Base-by-base conservation (phyloP, 2,329 filamentous ascomycete species). In the Colletotrichum sp. region DNA sequence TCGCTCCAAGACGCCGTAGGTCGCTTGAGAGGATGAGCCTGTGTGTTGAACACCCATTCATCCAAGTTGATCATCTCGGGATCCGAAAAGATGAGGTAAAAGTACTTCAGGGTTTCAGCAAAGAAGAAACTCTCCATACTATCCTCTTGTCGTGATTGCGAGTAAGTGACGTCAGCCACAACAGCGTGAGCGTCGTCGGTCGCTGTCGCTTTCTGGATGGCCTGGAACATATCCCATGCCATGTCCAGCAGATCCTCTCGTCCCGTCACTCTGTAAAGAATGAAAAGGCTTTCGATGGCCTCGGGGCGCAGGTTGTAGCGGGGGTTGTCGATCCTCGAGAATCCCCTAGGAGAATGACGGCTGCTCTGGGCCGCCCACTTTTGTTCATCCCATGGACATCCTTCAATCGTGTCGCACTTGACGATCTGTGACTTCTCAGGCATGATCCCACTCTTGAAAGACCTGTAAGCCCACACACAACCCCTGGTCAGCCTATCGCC, bases 51-150 rank as follows among this genome's bases (percentile, higher is more conserved):
- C 59, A 95, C 92, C 83, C 88, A 95, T 15, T 94, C 89, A 82
- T 95, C 93, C 80, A 95, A 83, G 80, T 88, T 93, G 62, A 94
- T 86, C 36, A 92, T 79, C 24, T 90, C 87, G 1, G 92, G 90
- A 21, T 93, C 89, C 36, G 90, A 91, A 79, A 95, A 95, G 49
- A 95, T 89, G 69, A 95, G 82, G 79, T 93, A 95, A 75, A 95
- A 95, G 78, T 95, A 95, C 84, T 95, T 95, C 76, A 95, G 83
- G 18, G 93, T 95, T 85, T 95, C 93, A 0, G 92, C 92, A 79
- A 93, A 85, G 92, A 93, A 95, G 80, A 94, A 95, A 76, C 90
- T 93, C 86, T 95, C 89, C 16, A 68, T 24, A 8, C 80, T 79
- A 76, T 80, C 76, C n/a, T 69, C 72, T 85, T 81, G 88, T 72